Evolutionary conservation across 2,329 filamentous ascomycete species (phyloP), one percentile per base, ranked within the genome.

Genomic region (Ophiostoma sp.): DNA sequence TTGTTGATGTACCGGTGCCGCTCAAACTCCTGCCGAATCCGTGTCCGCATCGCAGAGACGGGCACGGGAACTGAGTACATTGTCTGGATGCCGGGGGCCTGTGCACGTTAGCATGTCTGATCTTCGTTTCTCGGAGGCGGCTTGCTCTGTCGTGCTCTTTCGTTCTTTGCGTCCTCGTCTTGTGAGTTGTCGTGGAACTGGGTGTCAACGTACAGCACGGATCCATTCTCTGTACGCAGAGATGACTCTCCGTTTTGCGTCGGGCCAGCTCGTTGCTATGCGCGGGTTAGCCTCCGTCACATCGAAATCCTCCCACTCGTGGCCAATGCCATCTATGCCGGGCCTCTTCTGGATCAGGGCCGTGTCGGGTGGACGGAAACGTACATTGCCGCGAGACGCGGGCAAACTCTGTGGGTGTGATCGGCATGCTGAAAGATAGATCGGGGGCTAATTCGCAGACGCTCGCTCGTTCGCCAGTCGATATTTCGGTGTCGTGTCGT

Each of bases 1-100:
- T 98, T 93, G 79, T 90, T 91, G 73, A 97, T 93, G 78, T 91
- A 97, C 84, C 95, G 86, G 82, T 98, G 89, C 77, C 92, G 87
- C 84, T 99, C 95, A 78, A 97, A 99, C 78, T 99, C 93, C 81
- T 98, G 91, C 78, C 95, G 87, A 78, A 98, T 90, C 82, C 96
- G 94, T 70, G 94, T 96, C 74, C 95, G 91, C 77, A 99, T 89
- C 72, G 86, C 84, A 55, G 94, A 91, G 67, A 97, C 88, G 67
- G 94, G 93, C 76, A 96, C 87, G 77, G 91, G 92, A 76, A 99
- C 83, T 71, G 90, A 91, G 87, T 99, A 99, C 92, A 98, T 97
- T 71, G 88, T 90, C 80, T 98, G 95, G 77, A 99, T 94, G 79
- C 98, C 93, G 71, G 95, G 94, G 55, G 93, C 93, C 95, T 99